phyloP scores from a whole-genome alignment of 495 filamentous ascomycete species.

The Cryomyces minteri region DNA sequence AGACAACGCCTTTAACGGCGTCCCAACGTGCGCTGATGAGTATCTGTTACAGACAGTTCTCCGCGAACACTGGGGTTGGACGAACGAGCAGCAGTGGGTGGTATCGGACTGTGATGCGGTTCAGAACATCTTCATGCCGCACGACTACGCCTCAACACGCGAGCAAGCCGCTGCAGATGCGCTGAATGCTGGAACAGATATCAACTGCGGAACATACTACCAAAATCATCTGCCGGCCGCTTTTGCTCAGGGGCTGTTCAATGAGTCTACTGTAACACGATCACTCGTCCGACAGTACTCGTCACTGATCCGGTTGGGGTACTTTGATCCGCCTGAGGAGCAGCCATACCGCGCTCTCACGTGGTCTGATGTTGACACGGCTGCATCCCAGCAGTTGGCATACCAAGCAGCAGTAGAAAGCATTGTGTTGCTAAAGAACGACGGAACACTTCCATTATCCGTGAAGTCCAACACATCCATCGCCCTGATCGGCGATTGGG shows the following conservation, averaged over 20 bases:
- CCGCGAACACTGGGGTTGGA: constrained; percentile 32
- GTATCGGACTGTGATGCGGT: constrained; percentile 39
- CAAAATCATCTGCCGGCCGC: constrained; percentile 30
- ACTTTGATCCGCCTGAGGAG: constrained; percentile 33
- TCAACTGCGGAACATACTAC: constrained; percentile 42
- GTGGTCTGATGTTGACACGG: constrained; percentile 32
- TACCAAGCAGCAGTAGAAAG: constrained; percentile 40
- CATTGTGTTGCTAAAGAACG: constrained; percentile 43
- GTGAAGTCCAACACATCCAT: constrained; percentile 21
- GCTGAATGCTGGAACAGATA: constrained; percentile 41
- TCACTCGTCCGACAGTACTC: constrained; percentile 36
- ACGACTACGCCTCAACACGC: constrained; percentile 29
- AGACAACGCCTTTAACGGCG: constrained; percentile 32
- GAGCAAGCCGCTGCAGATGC: constrained; percentile 31
- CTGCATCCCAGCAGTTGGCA: constrained; percentile 33
- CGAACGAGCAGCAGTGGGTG: constrained; percentile 33
- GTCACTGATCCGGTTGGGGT: constrained; percentile 35
- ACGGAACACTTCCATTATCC: constrained; percentile 32
- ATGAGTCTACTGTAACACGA: constrained; percentile 30
- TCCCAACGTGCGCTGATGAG: constrained; percentile 31
- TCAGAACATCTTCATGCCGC: constrained; percentile 35
- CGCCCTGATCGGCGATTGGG: too few relatives aligned
- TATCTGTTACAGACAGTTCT: constrained; percentile 38
- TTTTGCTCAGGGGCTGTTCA: constrained; percentile 27
- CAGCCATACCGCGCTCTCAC: constrained; percentile 29